Percentiles rank a stretch among this genome's conserved stretches.
Conservation (phyloP, 371 early-diverging fungal genomes). For the Syncephalis fuscata region DNA sequence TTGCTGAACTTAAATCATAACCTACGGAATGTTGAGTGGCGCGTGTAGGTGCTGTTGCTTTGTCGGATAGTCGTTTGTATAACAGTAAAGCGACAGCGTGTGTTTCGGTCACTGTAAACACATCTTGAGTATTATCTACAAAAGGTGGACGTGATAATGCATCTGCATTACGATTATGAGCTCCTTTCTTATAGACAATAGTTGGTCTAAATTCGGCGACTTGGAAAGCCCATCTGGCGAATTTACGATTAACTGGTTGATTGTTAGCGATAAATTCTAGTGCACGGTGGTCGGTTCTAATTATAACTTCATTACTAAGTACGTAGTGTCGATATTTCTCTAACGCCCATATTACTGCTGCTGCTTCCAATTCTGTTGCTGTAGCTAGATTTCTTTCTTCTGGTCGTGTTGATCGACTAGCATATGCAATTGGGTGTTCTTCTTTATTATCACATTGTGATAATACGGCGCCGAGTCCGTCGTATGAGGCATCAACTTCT, state of each 20-base stretch:
- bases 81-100: too few species aligned
- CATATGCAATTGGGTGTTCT: slow-evolving; percentile 5
- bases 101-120: too few species aligned
- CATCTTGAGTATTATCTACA: too few species aligned
- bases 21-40: too few species aligned
- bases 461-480: slow-evolving; percentile 14
- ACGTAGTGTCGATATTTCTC: slow-evolving; percentile 13
- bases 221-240: slow-evolving; percentile 10
- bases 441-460: slow-evolving; percentile 7
- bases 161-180: too few species aligned
- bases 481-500: slow-evolving; percentile 14
- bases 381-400: slow-evolving; percentile 8
- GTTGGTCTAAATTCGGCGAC: too few species aligned
- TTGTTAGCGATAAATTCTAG: slow-evolving; percentile 7
- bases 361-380: slow-evolving; percentile 12
- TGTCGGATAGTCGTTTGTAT: too few species aligned
- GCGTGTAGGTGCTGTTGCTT: too few species aligned
- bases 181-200: too few species aligned
- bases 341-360: slow-evolving; percentile 7
- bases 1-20: too few species aligned
- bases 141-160: too few species aligned
- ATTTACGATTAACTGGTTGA: slow-evolving; percentile 3
- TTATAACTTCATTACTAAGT: slow-evolving; percentile 7
- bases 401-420: not conserved
- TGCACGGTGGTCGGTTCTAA: slow-evolving; percentile 16